Conservation (phyloP, 2,329 filamentous ascomycete species). For the Arthroderma uncinatum region DNA sequence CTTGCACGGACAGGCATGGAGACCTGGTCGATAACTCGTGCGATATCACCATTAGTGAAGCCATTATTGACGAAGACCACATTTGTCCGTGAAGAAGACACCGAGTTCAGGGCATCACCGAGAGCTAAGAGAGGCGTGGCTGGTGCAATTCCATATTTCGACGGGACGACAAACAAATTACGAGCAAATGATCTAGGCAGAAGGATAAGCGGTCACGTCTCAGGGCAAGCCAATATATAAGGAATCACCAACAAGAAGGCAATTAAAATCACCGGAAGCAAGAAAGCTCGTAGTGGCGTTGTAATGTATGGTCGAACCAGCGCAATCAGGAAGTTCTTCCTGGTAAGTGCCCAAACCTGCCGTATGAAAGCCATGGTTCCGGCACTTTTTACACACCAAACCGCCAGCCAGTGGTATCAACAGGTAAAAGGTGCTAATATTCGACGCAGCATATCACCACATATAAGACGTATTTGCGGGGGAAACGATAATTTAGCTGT, state of each 20-base stretch:
- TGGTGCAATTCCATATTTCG: constrained; percentile 60
- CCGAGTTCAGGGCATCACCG: constrained; percentile 48
- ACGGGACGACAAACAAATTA: constrained; percentile 71
- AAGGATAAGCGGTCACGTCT: background rate
- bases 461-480: background rate
- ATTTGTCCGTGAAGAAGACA: constrained; percentile 51
- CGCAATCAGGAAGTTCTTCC: constrained; percentile 47
- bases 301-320: constrained; percentile 44
- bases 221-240: background rate
- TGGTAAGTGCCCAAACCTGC: constrained; percentile 47
- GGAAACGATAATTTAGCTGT: background rate
- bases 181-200: constrained; percentile 53
- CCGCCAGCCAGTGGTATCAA: background rate
- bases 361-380: constrained; percentile 26
- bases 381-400: background rate
- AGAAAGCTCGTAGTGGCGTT: constrained; percentile 44
- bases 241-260: constrained; percentile 28
- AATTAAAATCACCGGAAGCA: constrained; percentile 46
- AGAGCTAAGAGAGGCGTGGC: constrained; percentile 53
- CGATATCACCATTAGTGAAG: constrained; percentile 56
- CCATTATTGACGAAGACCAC: constrained; percentile 73
- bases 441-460: background rate
- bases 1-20: constrained; percentile 43
- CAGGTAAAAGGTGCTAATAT: background rate
- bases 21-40: constrained; percentile 55